Base-by-base conservation (phyloP, 164 flowering plant genomes). In the Berberis vulgaris region DNA sequence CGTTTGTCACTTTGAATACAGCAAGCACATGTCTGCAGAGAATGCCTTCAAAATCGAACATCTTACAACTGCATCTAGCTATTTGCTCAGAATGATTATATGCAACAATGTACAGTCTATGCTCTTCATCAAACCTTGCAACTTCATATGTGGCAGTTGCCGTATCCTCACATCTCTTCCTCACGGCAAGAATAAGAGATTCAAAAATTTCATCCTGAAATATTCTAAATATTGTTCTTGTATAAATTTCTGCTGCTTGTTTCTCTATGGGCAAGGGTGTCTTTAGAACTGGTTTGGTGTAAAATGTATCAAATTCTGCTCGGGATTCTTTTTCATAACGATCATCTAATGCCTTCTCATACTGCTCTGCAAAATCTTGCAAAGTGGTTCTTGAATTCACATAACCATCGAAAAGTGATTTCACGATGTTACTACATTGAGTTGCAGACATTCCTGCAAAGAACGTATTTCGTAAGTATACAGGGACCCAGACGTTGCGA, bases 241-340 rank as follows among this genome's bases (percentile, higher is more conserved):
- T 73, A 68, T 76, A 76, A 54, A 69, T 53, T 42, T 75, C 79
- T 8, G 73, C 69, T 9, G 72, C 76, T 63, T 75, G 77, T 69
- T 76, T 74, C 55, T 79, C 80, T 61, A 76, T 62, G 3, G 76
- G 78, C 45, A 67, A 66, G 56, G 78, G 76, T 3, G 78, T 73
- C 67, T 72, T 76, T 47, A 74, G 53, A 57, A 70, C 69, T 7
- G 78, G 72, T 49, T 67, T 74, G 3, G 73, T 67, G 66, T 72
- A 69, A 43, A 65, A 72, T 44, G 82, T 72, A 7, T 76, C 80
- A 62, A 76, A 69, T 49, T 79, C 82, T 43, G 80, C 82, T 47
- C 57, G 69, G 13, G 72, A 66, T 60, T 79, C 82, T 49, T 79
- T 73, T 53, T 71, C 78, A 68, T 62, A 69, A 26, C 74, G 63